Base-by-base conservation (phyloP, 768 basidiomycete genomes). In the Tylopilus rubrobrunneus region DNA sequence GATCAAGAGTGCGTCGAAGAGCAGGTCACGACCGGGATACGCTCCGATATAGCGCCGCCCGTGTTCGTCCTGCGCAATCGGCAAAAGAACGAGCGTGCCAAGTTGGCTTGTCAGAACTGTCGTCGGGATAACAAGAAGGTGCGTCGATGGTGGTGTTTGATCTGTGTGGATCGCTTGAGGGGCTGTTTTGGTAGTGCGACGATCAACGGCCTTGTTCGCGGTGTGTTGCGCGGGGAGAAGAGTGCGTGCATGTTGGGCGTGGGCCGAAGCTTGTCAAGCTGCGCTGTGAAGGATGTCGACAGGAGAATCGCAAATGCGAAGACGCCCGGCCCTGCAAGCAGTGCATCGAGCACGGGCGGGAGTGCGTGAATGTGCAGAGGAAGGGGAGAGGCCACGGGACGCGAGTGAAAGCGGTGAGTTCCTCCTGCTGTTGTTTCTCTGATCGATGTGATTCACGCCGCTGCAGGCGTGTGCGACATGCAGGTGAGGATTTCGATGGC, bases 91-190 rank as follows among this genome's bases (percentile, higher is more conserved):
- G 83, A 84, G 55, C 75, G 82, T 36, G 81, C 77, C 37, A 85
- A 83, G 60, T 52, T 81, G 52, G 83, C 84, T 2, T 85, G 84
- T 66, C 74, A 77, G 58, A 78, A 70, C 47, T 85, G 84, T 66
- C 77, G 82, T 28, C 77, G 77, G 56, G 83, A 84, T 59, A 85
- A 85, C 62, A 85, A 85, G 66, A 85, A 85, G 80, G 84, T 77
- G 49, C 6, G 62, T 49, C 29, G 41, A 40, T 19, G 36, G 29
- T 7, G 41, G 43, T 19, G 36, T 37, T 25, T 25, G 25, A 25
- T 25, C 25, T 25, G 34, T 21, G 40, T 27, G 34, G 55, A 29
- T 47, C 28, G 46, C 4, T 55, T 17, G 37, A n/a, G 41, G 21
- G 14, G 33, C n/a, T 45, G 19, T 11, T 36, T 28, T 21, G 4